Base-by-base conservation (phyloP, 805 yeast genomes). In the Kazachstania africana region DNA sequence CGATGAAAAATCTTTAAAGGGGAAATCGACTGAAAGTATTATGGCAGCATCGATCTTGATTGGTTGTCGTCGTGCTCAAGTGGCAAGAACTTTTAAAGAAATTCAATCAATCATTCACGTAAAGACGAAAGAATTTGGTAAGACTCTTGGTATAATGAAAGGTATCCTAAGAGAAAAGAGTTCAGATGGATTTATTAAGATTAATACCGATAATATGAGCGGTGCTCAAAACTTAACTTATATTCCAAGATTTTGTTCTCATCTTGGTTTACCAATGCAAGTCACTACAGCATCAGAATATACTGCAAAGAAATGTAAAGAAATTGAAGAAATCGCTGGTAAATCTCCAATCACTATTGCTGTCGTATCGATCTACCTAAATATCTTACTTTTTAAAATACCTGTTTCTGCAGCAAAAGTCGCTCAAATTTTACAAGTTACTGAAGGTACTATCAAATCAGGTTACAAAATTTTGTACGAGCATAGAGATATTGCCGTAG, bases 301-400 rank as follows among this genome's bases (percentile, higher is more conserved):
- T 47, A 84, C 91, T 44, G 95, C 96, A 2, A 75, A 84, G 51
- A 70, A 78, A 42, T 84, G 94, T 48, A 81, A 83, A 50, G 94
- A 82, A 39, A 78, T 79, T 39, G 95, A 96, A 34, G 93, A 88
- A 24, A 66, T 91, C 48, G 96, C 94, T 12, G 97, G 98, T 47
- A 72, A 95, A 44, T 82, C 95, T 3, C 98, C 98, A 18, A 87
- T 87, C 33, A 88, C 98, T 23, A 84, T 91, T 50, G 96, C 97
- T 0, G 97, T 97, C 6, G 93, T 96, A 1, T 94, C 91, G 4
- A 88, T 91, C 29, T 91, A 88, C 59, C 78, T 91, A 81, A 82
- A 95, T 5, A 80, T 88, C 4, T 63, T 82, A n/a, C 61, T 91
- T n/a, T 87, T 87, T 53, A 80, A 80, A 27, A 76, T 78, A 22